Base-by-base conservation (phyloP, 179 eudicot species). In the Beta lomatogona region DNA sequence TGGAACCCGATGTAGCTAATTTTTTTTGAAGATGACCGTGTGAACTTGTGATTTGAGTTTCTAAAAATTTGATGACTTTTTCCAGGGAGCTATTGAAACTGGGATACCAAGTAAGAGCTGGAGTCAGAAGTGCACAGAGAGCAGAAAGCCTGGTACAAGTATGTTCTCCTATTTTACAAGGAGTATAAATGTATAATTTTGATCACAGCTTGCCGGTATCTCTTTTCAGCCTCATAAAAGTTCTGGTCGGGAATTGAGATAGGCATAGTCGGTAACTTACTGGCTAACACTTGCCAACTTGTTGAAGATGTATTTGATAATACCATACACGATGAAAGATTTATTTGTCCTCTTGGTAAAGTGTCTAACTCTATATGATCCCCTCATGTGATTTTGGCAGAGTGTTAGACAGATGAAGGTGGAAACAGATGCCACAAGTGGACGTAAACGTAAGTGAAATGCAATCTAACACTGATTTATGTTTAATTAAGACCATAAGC, bases 81-180 rank as follows among this genome's bases (percentile, higher is more conserved):
- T 81, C 67, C 90, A 94, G 98, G 90, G 98, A 94, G 88, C 97
- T 94, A 76, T 78, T 94, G 85, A 94, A 94, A 86, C 82, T 93
- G 77, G 98, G 98, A 64, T 89, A 88, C 70, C 89, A 76, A 70
- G 97, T 94, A 63, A 89, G 89, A 90, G 98, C 96, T 76, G 97
- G 97, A 57, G 98, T 94, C 54, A 87, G 98, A 83, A 92, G 92
- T 85, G 86, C 84, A 66, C 92, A 93, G 83, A 90, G 93, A 81
- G 98, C 98, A 44, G 90, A 90, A 89, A 84, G 88, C 82, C 89
- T 94, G 53, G 83, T 88, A 77, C 88, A 88, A 82, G 98, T 94
- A 92, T 71, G 89, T 66, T 75, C 81, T 53, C 57, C 72, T 73
- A 64, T 70, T 68, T 58, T n/a, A 54, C n/a, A 13, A n/a, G 54